Conservation (phyloP, 306 rosid species). For the Sophora flavescens region DNA sequence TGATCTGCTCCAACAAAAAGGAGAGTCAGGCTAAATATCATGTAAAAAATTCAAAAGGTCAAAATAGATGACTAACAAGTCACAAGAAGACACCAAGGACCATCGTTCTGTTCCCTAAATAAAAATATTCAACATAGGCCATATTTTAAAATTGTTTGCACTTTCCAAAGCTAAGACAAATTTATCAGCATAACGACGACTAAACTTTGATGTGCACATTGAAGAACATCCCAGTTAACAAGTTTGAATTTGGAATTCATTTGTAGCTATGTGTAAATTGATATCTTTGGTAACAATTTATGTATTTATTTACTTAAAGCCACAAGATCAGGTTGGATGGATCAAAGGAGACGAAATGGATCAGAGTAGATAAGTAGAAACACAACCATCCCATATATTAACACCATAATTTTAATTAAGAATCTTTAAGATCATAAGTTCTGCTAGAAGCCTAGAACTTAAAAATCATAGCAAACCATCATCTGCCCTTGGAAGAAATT, state of each 20-base stretch:
- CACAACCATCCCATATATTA: neutral
- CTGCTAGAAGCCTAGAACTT: constrained; percentile 20
- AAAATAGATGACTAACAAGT: constrained; percentile 2
- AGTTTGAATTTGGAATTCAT: constrained; percentile 10
- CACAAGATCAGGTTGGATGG: constrained; percentile 4
- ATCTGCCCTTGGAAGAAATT: constrained; percentile 27
- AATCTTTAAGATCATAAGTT: neutral
- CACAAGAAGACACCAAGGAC: constrained; percentile 11
- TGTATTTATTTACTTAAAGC: constrained; percentile 3
- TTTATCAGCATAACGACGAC: constrained; percentile 5
- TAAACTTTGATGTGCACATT: constrained; percentile 13
- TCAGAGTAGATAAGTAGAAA: constrained; percentile 18
- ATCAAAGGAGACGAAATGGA: constrained; percentile 18
- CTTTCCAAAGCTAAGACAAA: neutral
- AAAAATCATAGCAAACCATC: constrained; percentile 11
- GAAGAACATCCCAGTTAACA: constrained; percentile 8
- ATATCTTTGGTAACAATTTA: constrained; percentile 10
- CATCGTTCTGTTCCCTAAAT: constrained; percentile 4
- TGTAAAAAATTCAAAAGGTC: constrained; percentile 8
- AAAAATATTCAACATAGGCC: constrained; percentile 27
- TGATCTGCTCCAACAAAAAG: constrained; percentile 60
- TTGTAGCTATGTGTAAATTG: neutral
- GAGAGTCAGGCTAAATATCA: constrained; percentile 25
- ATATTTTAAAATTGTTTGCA: neutral
- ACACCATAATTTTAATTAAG: constrained; percentile 3